Conservation (phyloP, 108 stramenopile genomes). For the Aurantiochytrium sp. region DNA sequence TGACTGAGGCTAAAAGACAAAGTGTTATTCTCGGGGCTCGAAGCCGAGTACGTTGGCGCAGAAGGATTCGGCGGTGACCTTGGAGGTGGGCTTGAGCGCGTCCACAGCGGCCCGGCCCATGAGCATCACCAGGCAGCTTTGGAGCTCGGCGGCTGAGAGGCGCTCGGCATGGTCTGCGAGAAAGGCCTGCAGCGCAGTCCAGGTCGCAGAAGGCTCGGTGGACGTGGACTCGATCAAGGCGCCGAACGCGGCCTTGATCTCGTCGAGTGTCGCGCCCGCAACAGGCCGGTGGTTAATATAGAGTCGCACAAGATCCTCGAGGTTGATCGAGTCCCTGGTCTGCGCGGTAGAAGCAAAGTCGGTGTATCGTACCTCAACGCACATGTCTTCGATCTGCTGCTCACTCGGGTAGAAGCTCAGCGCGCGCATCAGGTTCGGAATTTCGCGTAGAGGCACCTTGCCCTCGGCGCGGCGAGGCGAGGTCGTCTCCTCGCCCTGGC, state of each 20-base stretch:
- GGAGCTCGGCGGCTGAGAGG: not conserved
- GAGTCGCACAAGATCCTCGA: constrained; percentile 46
- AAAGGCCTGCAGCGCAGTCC: not conserved
- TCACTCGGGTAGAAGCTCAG: constrained; percentile 62
- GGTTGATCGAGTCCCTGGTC: constrained; percentile 9
- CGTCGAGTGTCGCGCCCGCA: constrained; percentile 34
- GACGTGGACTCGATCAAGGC: not conserved
- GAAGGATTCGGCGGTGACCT: not conserved
- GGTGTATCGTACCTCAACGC: constrained; percentile 53
- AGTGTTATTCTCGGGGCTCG: too few species aligned
- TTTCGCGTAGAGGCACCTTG: constrained; percentile 45
- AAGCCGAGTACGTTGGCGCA: not conserved
- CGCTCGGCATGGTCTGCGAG: not conserved
- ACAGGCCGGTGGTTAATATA: constrained; percentile 65
- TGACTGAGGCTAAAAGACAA: too few species aligned
- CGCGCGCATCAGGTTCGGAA: constrained; percentile 59
- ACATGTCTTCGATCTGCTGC: constrained; percentile 51
- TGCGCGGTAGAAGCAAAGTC: constrained; percentile 50
- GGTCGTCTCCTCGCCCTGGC: constrained; percentile 57
- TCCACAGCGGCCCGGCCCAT: not conserved
- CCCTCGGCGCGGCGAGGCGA: constrained; percentile 38
- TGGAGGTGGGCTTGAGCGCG: not conserved
- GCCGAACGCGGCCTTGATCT: constrained; percentile 38
- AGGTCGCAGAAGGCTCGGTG: not conserved
- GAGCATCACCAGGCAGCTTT: not conserved